Conservation (phyloP, 2,329 filamentous ascomycete genomes). For the Penicillium sp. region DNA sequence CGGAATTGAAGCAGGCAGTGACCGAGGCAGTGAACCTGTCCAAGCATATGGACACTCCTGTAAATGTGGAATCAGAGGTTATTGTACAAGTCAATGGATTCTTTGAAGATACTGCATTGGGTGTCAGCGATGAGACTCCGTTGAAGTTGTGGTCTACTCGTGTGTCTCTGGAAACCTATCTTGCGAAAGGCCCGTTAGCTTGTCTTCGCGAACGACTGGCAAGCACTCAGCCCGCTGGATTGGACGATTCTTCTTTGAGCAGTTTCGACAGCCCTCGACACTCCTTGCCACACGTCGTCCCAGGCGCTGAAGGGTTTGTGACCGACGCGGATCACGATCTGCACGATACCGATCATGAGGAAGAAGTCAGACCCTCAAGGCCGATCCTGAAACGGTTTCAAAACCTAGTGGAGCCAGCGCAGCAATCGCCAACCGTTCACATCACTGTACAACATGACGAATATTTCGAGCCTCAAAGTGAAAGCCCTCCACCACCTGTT, state of each 20-base stretch:
- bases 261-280: conserved; percentile 29
- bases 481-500: conserved; percentile 15
- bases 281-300: conserved; percentile 20
- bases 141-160: conserved; percentile 35
- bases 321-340: not conserved
- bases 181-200: conserved; percentile 55
- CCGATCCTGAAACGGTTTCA: conserved; percentile 22
- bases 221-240: conserved; percentile 21
- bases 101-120: conserved; percentile 60
- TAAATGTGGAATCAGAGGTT: conserved; percentile 54
- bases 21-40: conserved; percentile 26
- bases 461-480: conserved; percentile 18
- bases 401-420: conserved; percentile 19
- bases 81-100: conserved; percentile 60
- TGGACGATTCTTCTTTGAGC: conserved; percentile 32
- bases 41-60: conserved; percentile 41
- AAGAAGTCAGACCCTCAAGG: conserved; percentile 11
- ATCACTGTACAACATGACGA: conserved; percentile 25
- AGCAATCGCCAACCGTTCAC: conserved; percentile 29
- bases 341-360: not conserved
- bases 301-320: conserved; percentile 7
- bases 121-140: conserved; percentile 44
- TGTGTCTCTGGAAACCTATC: conserved; percentile 46
- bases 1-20: conserved; percentile 21
- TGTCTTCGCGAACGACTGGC: conserved; percentile 56